Base-by-base conservation (phyloP, 345 rosid genomes). In the Odontarrhena argentea region DNA sequence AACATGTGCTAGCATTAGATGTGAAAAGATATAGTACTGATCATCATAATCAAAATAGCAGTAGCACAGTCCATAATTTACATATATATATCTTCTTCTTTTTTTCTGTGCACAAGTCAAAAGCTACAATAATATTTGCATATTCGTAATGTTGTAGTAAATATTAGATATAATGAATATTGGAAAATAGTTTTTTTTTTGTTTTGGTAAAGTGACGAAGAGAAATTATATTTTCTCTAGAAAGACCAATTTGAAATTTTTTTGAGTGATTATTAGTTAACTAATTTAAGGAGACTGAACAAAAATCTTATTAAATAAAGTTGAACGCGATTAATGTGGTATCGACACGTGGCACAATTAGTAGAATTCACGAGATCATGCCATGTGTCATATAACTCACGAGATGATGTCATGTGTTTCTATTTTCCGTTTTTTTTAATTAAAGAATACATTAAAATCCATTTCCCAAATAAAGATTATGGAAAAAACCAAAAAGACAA, bases 31-130 rank as follows among this genome's bases (percentile, higher is more conserved):
- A 28, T 5, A 28, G 32, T 28, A 57, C 18, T 12, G 25, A 30
- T 58, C 63, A 26, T 28, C 40, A 28, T 5, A 25, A 7, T 42
- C 41, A 32, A 32, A 32, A 4, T 32, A 32, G 36, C 36, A 4
- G 1, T 32, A 32, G 36, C 36, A 4, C 6, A 12, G 48, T n/a
- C 22, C 7, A n/a, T 44, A n/a, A 44, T 44, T 44, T 12, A n/a
- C 18, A 8, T n/a, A n/a, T n/a, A 13, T 36, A 8, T 24, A 43
- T 28, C 5, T 45, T 3, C 14, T 7, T 11, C 12, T 25, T 7
- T 56, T 57, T 22, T 32, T 24, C 50, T 59, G 38, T 59, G 30
- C 38, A 2, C 9, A 14, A 28, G 52, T 43, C 51, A 60, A 32
- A 60, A 43, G 40, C 22, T n/a, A 28, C n/a, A 4, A 26, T 42